Conservation (phyloP, 495 filamentous ascomycete species). For the Penicillium antarcticum region DNA sequence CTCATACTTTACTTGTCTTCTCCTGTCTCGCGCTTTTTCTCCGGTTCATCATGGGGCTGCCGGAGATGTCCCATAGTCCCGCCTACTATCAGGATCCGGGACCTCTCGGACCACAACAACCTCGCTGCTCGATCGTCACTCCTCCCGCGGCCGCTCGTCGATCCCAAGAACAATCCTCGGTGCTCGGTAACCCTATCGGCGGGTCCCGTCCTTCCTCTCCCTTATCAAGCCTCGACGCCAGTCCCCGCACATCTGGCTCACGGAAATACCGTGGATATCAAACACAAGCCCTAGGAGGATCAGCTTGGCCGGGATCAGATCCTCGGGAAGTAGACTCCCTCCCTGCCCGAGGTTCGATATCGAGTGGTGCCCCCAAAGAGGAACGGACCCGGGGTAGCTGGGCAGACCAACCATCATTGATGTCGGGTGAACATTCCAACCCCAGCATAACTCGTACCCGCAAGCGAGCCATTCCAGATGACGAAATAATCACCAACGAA, state of each 20-base stretch:
- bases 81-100: conserved; percentile 36
- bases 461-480: conserved; percentile 27
- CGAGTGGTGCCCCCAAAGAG: conserved; percentile 32
- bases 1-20: conserved; percentile 29
- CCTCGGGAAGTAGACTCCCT: conserved; percentile 20
- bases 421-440: conserved; percentile 33
- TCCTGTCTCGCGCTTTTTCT: conserved; percentile 6
- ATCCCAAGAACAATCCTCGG: conserved; percentile 16
- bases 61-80: conserved; percentile 43
- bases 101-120: conserved; percentile 20
- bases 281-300: conserved; percentile 7
- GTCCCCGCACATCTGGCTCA: conserved; percentile 15
- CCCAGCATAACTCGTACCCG: conserved; percentile 24
- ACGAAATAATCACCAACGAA: conserved; percentile 22
- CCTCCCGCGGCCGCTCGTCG: conserved; percentile 22
- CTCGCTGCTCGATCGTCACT: conserved; percentile 16
- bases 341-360: conserved; percentile 25
- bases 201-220: conserved; percentile 13
- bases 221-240: conserved; percentile 9
- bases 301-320: conserved; percentile 12
- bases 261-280: conserved; percentile 15
- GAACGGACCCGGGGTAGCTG: conserved; percentile 31
- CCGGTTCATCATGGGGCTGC: conserved; percentile 32
- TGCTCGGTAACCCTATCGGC: conserved; percentile 4
- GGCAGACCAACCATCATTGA: conserved; percentile 41